Percentiles rank a stretch among this genome's conserved stretches.
phyloP scores from a whole-genome alignment of 1,139 yeast species.

The Taphrina deformans region DNA sequence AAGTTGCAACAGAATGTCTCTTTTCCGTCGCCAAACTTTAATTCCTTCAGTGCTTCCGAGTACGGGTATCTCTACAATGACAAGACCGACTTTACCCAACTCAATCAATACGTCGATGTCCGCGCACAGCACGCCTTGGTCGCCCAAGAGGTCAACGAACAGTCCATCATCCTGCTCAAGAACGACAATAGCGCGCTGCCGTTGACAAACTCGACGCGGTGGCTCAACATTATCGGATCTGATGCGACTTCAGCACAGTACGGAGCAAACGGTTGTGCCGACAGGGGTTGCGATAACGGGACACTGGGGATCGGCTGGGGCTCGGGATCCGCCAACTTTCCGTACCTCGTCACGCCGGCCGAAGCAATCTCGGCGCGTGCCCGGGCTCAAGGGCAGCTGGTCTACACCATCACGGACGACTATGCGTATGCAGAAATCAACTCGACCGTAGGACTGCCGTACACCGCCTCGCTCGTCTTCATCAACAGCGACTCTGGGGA shows the following conservation, averaged over 20 bases:
- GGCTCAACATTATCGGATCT: slow-evolving; percentile 51
- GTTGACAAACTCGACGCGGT: slow-evolving; percentile 52
- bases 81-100: slow-evolving; percentile 41
- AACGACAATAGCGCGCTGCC: slow-evolving; percentile 57
- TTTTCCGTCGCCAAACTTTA: slow-evolving; percentile 20
- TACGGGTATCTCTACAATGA: slow-evolving; percentile 17
- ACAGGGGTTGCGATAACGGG: slow-evolving; percentile 43
- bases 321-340: slow-evolving; percentile 55
- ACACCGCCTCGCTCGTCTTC: slow-evolving; percentile 51
- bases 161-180: slow-evolving; percentile 58
- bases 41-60: slow-evolving; percentile 2
- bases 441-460: slow-evolving; percentile 51
- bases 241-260: slow-evolving; percentile 43
- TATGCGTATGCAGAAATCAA: slow-evolving; percentile 53
- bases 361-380: slow-evolving; percentile 42
- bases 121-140: slow-evolving; percentile 54
- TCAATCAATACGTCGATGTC: slow-evolving; percentile 58
- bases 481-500: slow-evolving; percentile 56
- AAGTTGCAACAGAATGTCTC: slow-evolving; percentile 40
- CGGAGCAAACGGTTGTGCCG: slow-evolving; percentile 49
- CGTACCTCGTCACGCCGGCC: slow-evolving; percentile 58
- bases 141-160: slow-evolving; percentile 58
- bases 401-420: slow-evolving; percentile 43
- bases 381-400: slow-evolving; percentile 36
- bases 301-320: slow-evolving; percentile 50